Conservation (phyloP, 1,284 basidiomycete species). For the Cryptococcus sp. region DNA sequence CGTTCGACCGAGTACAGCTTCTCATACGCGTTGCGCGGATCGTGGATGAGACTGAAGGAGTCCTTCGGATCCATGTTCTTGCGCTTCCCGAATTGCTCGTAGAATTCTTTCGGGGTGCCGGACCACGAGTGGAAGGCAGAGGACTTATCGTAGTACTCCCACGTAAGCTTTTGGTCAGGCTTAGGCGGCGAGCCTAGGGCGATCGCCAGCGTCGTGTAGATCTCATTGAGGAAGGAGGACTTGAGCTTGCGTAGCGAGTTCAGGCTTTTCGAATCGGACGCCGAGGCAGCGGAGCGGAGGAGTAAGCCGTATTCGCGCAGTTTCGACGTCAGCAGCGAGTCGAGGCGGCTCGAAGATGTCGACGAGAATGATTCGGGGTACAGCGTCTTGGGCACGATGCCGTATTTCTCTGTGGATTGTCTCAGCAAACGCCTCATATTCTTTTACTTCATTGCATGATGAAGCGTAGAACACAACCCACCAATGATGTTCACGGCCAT, state of each 20-base stretch:
- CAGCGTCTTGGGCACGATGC: slow-evolving; percentile 74
- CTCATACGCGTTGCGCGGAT: slow-evolving; percentile 80
- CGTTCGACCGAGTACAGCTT: slow-evolving; percentile 91
- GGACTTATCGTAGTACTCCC: slow-evolving; percentile 83
- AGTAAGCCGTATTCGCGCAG: slow-evolving; percentile 86
- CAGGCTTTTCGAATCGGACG: slow-evolving; percentile 1
- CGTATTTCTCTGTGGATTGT: slow-evolving; percentile 63
- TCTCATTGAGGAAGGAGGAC: slow-evolving; percentile 76
- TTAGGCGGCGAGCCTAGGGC: slow-evolving; percentile 80
- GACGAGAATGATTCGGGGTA: slow-evolving; percentile 89
- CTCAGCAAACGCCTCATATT: not conserved
- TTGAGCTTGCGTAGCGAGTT: slow-evolving; percentile 62
- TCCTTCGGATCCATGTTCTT: slow-evolving; percentile 56
- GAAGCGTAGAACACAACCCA: slow-evolving; percentile 29
- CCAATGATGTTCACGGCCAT: slow-evolving; percentile 86
- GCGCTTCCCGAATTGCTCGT: slow-evolving; percentile 54
- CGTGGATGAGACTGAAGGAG: slow-evolving; percentile 90
- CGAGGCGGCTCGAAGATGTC: slow-evolving; percentile 70
- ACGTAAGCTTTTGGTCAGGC: slow-evolving; percentile 71
- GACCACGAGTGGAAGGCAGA: slow-evolving; percentile 72
- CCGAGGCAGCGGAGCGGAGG: slow-evolving; percentile 59
- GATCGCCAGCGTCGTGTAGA: slow-evolving; percentile 84
- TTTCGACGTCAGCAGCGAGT: slow-evolving; percentile 80
- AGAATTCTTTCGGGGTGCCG: slow-evolving; percentile 79
- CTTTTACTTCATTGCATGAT: not conserved